Base-by-base conservation (phyloP, 2,329 filamentous ascomycete genomes). In the Fusarium odoratissimum region DNA sequence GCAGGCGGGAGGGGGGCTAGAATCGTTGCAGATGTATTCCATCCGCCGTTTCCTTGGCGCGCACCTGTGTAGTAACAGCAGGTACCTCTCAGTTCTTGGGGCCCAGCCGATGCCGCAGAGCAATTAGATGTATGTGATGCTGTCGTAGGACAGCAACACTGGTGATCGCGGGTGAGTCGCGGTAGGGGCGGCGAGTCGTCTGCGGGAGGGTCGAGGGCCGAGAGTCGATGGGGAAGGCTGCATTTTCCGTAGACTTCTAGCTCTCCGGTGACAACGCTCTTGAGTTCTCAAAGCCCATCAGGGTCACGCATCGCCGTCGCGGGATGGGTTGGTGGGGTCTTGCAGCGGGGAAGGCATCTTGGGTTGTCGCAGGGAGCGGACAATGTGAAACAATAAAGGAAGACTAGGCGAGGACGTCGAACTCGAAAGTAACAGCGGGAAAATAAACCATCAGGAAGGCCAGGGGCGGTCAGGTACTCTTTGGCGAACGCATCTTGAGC, bases 181-280 rank as follows among this genome's bases (percentile, higher is more conserved):
- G 11, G n/a, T 5, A 5, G 0, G 8, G 5, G 4, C 3, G 1
- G 3, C 28, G 7, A 23, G 6, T 23, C 3, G 46, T 33, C 0
- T 0, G 7, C 14, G 46, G 4, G 7, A 23, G 8, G 21, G 19
- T 19, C 5, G 30, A 19, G 30, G 2, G 3, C 12, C 19, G n/a
- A 31, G 14, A 33, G 16, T 10, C 45, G 6, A 30, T 7, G 28
- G 28, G 10, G 16, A 51, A 14, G 16, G 13, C 8, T 10, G 7
- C 5, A 21, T 8, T 1, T 28, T 4, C 3, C 4, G 11, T 0
- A 5, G 12, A 2, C 31, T n/a, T 52, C 3, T 4, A 16, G n/a
- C 9, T 14, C 31, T 16, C n/a, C 9, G 2, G 21, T n/a, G 7
- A 1, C 30, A 13, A 1, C 14, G 31, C 17, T 28, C 33, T 25